These are phyloP conservation scores for Ustilago curta DNA, from an alignment of 1,284 basidiomycete species.

Conservation along the genomic window DNA sequence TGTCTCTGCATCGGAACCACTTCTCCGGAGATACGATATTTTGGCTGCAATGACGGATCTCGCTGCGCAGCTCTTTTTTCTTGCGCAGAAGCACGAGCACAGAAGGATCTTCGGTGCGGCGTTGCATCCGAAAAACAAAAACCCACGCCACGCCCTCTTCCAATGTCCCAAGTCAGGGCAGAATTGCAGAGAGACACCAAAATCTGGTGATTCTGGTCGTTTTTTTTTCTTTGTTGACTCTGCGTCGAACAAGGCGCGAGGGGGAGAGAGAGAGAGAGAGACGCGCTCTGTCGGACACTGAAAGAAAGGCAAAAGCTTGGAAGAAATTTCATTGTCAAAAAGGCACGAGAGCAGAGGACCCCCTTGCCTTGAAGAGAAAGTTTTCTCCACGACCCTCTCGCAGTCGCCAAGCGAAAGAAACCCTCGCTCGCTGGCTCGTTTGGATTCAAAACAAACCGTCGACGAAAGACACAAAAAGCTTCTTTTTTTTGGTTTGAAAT, in stretches of 20 bases:
- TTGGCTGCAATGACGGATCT: background rate
- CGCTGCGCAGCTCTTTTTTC: background rate
- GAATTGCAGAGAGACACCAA: constrained; percentile 19
- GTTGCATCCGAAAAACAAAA: no score
- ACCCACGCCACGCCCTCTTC: background rate
- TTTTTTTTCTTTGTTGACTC: constrained; percentile 3
- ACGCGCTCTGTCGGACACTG: no score
- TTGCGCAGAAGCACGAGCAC: background rate
- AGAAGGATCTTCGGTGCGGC: constrained; percentile 13
- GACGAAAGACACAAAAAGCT: no score
- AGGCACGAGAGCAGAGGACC: background rate
- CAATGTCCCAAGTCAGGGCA: constrained; percentile 4
- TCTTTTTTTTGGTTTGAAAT: no score
- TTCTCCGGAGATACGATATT: constrained; percentile 1
- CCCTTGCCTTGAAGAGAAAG: background rate
- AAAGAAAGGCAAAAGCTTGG: background rate
- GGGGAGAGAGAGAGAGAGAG: no score
- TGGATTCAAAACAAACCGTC: background rate
- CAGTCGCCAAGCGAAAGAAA: background rate
- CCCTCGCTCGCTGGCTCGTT: background rate
- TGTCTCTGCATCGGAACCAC: no score
- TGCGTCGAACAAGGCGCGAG: constrained; percentile 1
- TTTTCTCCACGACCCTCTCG: background rate
- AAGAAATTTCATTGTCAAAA: background rate
- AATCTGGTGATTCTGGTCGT: constrained; percentile 52